Percentiles rank a stretch among this genome's conserved stretches.
Evolutionary conservation across 495 filamentous ascomycete species (phyloP).

Genomic region (Penicillium waksmanii): DNA sequence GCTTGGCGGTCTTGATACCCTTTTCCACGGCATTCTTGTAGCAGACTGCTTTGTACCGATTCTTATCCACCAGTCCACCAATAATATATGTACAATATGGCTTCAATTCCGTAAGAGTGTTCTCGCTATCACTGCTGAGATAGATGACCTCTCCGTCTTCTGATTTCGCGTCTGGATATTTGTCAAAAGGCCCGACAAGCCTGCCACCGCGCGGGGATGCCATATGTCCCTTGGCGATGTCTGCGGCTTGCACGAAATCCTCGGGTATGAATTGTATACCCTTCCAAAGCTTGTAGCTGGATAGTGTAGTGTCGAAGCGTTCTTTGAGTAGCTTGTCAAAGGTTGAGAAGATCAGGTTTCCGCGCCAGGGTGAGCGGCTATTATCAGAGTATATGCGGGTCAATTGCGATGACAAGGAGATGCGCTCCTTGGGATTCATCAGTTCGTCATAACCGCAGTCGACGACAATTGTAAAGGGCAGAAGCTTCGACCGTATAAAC

Average conservation of each 20-base stretch:
- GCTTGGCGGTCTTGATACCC: conserved; percentile 81
- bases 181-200: conserved; percentile 57
- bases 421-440: conserved; percentile 82
- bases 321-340: conserved; percentile 76
- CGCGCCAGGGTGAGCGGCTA: conserved; percentile 61
- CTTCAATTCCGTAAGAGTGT: conserved; percentile 78
- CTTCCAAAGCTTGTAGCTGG: conserved; percentile 76
- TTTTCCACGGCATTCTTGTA: conserved; percentile 75
- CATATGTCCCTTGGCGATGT: conserved; percentile 65
- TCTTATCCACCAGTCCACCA: conserved; percentile 92
- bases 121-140: conserved; percentile 80
- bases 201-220: conserved; percentile 49
- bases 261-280: conserved; percentile 68
- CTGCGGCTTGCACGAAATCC: conserved; percentile 68
- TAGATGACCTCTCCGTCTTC: conserved; percentile 73
- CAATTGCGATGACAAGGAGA: conserved; percentile 79
- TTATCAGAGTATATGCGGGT: conserved; percentile 91
- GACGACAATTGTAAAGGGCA: conserved; percentile 79
- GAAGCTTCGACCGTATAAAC: conserved; percentile 45
- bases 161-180: conserved; percentile 42
- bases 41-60: conserved; percentile 91
- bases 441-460: conserved; percentile 92
- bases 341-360: conserved; percentile 73
- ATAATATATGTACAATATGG: conserved; percentile 90
- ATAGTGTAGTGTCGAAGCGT: conserved; percentile 75